phyloP scores from a whole-genome alignment of 2,329 filamentous ascomycete species.

The Talaromyces piceae region DNA sequence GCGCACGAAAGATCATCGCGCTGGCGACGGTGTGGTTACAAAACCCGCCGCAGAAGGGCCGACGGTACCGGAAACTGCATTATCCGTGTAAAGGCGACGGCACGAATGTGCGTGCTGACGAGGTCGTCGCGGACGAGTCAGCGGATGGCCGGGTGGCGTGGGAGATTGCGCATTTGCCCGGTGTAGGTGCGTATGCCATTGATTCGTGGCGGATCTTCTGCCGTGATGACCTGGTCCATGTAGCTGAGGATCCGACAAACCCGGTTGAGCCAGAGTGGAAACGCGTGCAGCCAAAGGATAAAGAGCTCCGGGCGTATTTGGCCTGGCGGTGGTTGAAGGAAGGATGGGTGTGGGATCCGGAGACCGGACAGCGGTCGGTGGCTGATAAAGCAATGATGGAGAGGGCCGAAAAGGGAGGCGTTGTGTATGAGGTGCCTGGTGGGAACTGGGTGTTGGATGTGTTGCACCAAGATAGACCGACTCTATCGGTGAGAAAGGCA shows the following conservation, averaged over 20 bases:
- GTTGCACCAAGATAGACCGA: no score
- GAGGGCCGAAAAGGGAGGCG: slow-evolving; percentile 32
- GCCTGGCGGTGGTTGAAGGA: slow-evolving; percentile 90
- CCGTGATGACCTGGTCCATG: slow-evolving; percentile 61
- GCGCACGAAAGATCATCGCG: slow-evolving; percentile 60
- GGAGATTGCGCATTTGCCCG: slow-evolving; percentile 80
- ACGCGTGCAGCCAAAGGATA: slow-evolving; percentile 72
- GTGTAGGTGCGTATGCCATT: slow-evolving; percentile 68
- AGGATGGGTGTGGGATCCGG: slow-evolving; percentile 72
- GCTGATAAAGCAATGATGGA: slow-evolving; percentile 33
- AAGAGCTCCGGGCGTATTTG: slow-evolving; percentile 79
- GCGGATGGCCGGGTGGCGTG: slow-evolving; percentile 50
- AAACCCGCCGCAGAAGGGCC: slow-evolving; percentile 52
- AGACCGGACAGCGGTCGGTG: slow-evolving; percentile 50
- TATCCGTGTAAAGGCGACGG: slow-evolving; percentile 48
- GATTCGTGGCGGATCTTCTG: slow-evolving; percentile 95
- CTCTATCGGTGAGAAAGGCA: not conserved
- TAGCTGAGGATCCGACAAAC: slow-evolving; percentile 29
- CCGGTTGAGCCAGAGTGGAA: slow-evolving; percentile 75
- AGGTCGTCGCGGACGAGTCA: slow-evolving; percentile 35
- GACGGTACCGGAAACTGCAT: slow-evolving; percentile 50
- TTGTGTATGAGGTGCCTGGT: slow-evolving; percentile 33
- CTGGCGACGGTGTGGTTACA: slow-evolving; percentile 64
- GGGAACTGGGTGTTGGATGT: slow-evolving; percentile 33
- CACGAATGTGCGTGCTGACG: slow-evolving; percentile 40